A percentile compares a stretch with the other conserved stretches of the same genome.
These are phyloP conservation scores for Filosporella fistucella DNA, from an alignment of 495 filamentous ascomycete genomes.

Conservation along the genomic window DNA sequence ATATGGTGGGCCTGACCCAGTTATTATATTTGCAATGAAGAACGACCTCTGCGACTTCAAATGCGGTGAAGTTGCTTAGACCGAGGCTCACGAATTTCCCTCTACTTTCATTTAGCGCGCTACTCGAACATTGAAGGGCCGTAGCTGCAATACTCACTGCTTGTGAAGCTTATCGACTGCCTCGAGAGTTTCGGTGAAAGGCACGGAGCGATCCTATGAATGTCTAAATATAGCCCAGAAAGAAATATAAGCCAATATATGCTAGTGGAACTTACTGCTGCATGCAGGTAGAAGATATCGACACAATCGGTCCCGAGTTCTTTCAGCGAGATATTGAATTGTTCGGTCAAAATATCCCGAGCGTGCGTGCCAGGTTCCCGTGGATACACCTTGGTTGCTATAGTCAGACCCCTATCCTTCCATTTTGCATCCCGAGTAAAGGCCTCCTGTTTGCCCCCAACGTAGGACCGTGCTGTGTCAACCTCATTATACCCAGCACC, in stretches of 20 bases:
- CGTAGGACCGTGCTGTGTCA: slow-evolving; percentile 75
- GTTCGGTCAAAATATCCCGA: slow-evolving; percentile 13
- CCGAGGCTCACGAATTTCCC: slow-evolving; percentile 85
- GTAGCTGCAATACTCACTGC: slow-evolving; percentile 31
- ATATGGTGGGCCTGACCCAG: slow-evolving; percentile 67
- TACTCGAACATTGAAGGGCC: background rate
- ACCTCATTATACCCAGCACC: slow-evolving; percentile 72
- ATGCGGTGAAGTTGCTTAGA: slow-evolving; percentile 80
- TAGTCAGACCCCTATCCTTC: slow-evolving; percentile 74
- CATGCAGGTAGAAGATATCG: slow-evolving; percentile 88
- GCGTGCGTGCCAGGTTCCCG: slow-evolving; percentile 22
- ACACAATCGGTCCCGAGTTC: slow-evolving; percentile 73
- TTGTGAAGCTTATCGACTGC: slow-evolving; percentile 78
- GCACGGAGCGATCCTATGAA: slow-evolving; percentile 58
- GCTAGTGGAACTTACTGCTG: slow-evolving; percentile 35
- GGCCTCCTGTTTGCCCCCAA: slow-evolving; percentile 71
- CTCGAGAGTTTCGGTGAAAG: slow-evolving; percentile 75
- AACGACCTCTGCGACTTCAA: slow-evolving; percentile 86
- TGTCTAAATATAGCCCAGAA: slow-evolving; percentile 6
- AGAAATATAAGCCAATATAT: slow-evolving; percentile 1
- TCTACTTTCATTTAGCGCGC: background rate
- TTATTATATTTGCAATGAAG: slow-evolving; percentile 75
- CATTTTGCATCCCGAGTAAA: slow-evolving; percentile 73
- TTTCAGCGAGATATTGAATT: slow-evolving; percentile 57
- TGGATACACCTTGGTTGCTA: slow-evolving; percentile 73